Conservation (phyloP, 2,329 filamentous ascomycete genomes). For the Ophiostoma populinum region DNA sequence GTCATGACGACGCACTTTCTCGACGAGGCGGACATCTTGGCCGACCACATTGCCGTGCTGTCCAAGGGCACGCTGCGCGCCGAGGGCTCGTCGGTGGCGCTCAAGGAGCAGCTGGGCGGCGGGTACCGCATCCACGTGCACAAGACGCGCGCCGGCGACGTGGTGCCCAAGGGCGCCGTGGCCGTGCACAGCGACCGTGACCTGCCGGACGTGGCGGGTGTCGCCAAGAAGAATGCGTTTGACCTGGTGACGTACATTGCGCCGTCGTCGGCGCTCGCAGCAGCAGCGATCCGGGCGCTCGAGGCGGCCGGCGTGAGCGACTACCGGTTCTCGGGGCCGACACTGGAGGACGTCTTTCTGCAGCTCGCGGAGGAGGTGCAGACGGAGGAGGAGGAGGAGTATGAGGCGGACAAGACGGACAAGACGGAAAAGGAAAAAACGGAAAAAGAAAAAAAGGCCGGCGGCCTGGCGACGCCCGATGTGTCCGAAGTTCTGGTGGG, state of each 20-base stretch:
- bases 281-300: slow-evolving; percentile 50
- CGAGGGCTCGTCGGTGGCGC: slow-evolving; percentile 65
- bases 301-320: slow-evolving; percentile 51
- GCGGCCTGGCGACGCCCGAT: background rate
- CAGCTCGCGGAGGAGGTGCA: slow-evolving; percentile 67
- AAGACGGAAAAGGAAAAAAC: background rate
- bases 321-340: slow-evolving; percentile 75
- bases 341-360: slow-evolving; percentile 84
- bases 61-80: slow-evolving; percentile 72
- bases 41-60: slow-evolving; percentile 76
- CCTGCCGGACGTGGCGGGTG: slow-evolving; percentile 34
- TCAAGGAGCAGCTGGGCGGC: slow-evolving; percentile 67
- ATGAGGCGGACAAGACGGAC: background rate
- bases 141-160: slow-evolving; percentile 22
- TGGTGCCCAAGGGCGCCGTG: slow-evolving; percentile 26
- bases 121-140: slow-evolving; percentile 71
- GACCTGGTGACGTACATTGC: slow-evolving; percentile 62
- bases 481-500: background rate
- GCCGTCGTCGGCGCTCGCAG: slow-evolving; percentile 50
- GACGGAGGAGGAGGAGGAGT: slow-evolving; percentile 23
- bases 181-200: slow-evolving; percentile 10
- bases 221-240: slow-evolving; percentile 40
- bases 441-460: background rate
- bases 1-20: slow-evolving; percentile 86
- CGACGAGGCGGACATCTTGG: slow-evolving; percentile 78